A percentile compares a stretch with the other conserved stretches of the same genome.
Evolutionary conservation across 2,329 filamentous ascomycete species (phyloP).

Genomic region (Ascosphaera aggregata): DNA sequence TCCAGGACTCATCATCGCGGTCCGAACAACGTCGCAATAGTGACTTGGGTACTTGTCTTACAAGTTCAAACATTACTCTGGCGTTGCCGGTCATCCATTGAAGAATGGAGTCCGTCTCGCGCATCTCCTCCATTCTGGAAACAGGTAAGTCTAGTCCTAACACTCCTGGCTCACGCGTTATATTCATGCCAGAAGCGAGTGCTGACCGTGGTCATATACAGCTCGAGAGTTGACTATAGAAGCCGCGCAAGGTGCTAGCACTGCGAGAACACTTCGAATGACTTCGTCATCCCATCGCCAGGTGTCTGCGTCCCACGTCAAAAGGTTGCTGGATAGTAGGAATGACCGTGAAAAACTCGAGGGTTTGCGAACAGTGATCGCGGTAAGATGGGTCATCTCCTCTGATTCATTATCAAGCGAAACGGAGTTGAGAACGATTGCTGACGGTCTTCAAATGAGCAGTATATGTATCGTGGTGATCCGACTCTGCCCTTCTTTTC

Average conservation of each 20-base stretch:
- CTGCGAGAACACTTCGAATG: constrained; percentile 25
- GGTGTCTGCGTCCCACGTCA: constrained; percentile 62
- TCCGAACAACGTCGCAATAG: neutral
- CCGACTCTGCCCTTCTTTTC: constrained; percentile 86
- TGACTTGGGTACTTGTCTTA: neutral
- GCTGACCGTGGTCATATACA: too few species aligned
- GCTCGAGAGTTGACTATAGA: constrained; percentile 94
- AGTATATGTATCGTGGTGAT: constrained; percentile 92
- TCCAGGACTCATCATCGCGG: neutral
- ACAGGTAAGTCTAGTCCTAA: constrained; percentile 36
- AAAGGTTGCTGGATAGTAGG: constrained; percentile 83
- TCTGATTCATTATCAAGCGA: neutral
- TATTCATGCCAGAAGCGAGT: too few species aligned
- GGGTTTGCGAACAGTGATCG: constrained; percentile 67
- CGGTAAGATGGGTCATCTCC: constrained; percentile 29
- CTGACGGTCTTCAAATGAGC: constrained; percentile 3
- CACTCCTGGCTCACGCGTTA: too few species aligned
- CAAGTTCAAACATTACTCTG: neutral
- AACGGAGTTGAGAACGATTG: neutral
- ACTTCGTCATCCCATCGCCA: constrained; percentile 38
- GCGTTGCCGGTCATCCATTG: neutral
- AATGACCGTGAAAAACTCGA: constrained; percentile 85
- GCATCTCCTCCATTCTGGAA: constrained; percentile 84
- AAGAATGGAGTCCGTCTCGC: constrained; percentile 81
- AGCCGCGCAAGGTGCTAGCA: constrained; percentile 70